Conservation (phyloP, 768 basidiomycete genomes). For the Tulasnella sp. region DNA sequence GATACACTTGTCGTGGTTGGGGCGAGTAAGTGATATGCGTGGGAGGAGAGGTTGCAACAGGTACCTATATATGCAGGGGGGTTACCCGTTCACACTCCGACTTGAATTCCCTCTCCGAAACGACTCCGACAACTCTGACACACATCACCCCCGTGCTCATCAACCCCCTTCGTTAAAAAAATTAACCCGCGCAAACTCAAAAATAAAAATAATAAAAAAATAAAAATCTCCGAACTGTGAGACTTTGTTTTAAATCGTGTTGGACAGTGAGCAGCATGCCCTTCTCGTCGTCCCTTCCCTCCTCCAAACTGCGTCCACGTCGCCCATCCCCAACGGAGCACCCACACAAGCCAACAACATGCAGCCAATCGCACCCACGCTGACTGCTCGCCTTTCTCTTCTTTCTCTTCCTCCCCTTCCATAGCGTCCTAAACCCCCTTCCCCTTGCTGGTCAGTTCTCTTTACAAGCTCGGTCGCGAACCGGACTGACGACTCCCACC, state of each 20-base stretch:
- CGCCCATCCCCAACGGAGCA: conserved; percentile 1
- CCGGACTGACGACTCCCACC: neutral
- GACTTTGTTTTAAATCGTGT: no score
- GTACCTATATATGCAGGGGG: neutral
- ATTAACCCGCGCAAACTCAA: neutral
- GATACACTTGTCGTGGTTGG: neutral
- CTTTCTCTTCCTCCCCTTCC: neutral
- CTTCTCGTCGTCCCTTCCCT: neutral
- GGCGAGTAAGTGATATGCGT: neutral
- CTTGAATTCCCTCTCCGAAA: neutral
- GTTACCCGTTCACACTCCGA: neutral
- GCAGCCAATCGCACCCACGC: neutral
- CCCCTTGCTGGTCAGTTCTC: neutral
- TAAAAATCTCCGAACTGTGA: no score
- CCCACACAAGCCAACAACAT: neutral
- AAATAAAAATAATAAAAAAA: neutral
- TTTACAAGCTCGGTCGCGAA: neutral
- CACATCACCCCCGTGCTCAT: no score
- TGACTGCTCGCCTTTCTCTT: neutral
- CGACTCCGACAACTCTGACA: neutral
- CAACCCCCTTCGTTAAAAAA: no score
- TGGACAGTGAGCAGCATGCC: neutral
- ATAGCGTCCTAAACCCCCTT: neutral
- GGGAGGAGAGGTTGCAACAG: neutral
- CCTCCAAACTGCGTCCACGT: neutral